Base-by-base conservation (phyloP, 805 yeast genomes). In the Suhomyces sp. region DNA sequence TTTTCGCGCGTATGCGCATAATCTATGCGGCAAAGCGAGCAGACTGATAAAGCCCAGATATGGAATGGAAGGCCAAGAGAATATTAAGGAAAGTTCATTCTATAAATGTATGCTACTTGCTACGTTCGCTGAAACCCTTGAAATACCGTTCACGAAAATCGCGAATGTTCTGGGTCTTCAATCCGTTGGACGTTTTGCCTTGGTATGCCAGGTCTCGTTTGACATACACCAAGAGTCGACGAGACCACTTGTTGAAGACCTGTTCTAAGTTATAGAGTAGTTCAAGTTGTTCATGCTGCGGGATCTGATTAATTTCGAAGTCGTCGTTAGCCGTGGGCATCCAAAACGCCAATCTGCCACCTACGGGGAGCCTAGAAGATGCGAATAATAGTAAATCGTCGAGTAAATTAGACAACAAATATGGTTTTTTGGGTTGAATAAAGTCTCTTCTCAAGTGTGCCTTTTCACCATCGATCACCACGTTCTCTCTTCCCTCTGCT, bases 241-340 rank as follows among this genome's bases (percentile, higher is more conserved):
- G 77, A 17, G 97, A 87, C 99, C 99, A 94, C 66, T 86, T 89
- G 68, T 88, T 84, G 70, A 94, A 94, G 57, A 84, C 89, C 66
- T 94, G 99, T 39, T 86, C 93, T 54, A 96, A 77, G 53, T 85
- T 83, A 57, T 87, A 84, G 46, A 85, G 71, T 59, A 91, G 74
- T 60, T 87, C 87, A 52, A 94, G 67, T 43, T 80, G 81, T 54
- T 81, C 77, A 67, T 94, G 97, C 59, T 82, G 84, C 4, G 98
- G 98, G 22, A 92, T 83, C 49, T 79, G 74, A 44, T 87, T 82
- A 51, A 78, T 81, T 33, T 82, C 76, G 56, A 80, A 83, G 58
- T 88, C 96, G 61, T 89, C 96, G 64, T 92, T 91, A 1, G 97
- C 96, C 1, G 96, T 87, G 0, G 99, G 99, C 94, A 92, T 89